Evolutionary conservation across 768 basidiomycete genomes (phyloP).

Genomic region (Amanita rubescens): DNA sequence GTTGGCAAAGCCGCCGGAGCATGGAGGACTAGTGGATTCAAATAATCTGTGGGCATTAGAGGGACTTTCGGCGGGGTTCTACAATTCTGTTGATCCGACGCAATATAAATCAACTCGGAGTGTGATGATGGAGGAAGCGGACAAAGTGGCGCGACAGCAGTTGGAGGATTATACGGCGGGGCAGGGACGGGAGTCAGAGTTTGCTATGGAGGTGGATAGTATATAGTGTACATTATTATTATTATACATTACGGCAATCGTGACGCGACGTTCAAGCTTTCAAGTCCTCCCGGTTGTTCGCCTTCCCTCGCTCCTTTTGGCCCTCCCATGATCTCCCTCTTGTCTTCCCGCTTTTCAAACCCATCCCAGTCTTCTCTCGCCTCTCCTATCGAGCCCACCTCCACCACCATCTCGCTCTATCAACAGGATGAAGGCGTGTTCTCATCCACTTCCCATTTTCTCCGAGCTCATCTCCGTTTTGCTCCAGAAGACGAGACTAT

Average conservation of each 20-base stretch:
- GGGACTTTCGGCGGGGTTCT: conserved; percentile 57
- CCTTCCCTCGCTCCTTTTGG: conserved; percentile 5
- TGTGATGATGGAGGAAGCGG: conserved; percentile 59
- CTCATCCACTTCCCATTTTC: conserved; percentile 5
- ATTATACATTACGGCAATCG: not conserved
- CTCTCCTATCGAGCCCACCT: conserved; percentile 24
- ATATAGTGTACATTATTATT: not conserved
- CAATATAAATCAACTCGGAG: conserved; percentile 44
- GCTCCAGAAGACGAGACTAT: conserved; percentile 65
- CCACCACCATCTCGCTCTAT: conserved; percentile 53
- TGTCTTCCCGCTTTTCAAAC: conserved; percentile 14
- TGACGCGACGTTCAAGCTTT: too few species aligned
- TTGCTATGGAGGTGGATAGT: conserved; percentile 13
- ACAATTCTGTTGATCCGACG: conserved; percentile 65
- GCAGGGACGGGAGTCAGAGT: conserved; percentile 14
- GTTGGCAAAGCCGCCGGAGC: conserved; percentile 24
- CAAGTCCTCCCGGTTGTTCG: too few species aligned
- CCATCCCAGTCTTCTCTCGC: conserved; percentile 8
- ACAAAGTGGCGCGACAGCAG: conserved; percentile 35
- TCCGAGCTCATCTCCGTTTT: conserved; percentile 11
- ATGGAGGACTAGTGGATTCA: conserved; percentile 30
- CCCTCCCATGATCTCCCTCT: too few species aligned
- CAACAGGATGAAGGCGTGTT: conserved; percentile 57
- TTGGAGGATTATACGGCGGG: conserved; percentile 34
- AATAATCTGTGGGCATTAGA: conserved; percentile 66